Conservation (phyloP, 108 stramenopile genomes). For the Skeletonema marinoi region DNA sequence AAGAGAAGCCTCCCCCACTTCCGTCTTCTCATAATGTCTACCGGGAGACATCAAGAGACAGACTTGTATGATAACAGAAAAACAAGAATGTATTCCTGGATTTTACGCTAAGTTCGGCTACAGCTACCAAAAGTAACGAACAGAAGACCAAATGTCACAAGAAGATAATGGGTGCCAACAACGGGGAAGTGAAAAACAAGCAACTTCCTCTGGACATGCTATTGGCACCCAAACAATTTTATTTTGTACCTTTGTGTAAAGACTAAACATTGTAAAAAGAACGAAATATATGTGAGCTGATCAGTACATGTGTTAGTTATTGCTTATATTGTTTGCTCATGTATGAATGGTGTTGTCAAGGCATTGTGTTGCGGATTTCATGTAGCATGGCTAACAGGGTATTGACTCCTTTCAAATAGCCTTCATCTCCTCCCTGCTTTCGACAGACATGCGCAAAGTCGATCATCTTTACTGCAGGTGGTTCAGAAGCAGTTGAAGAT, state of each 20-base stretch:
- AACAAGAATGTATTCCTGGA: too few relatives aligned
- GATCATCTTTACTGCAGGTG: constrained; percentile 69
- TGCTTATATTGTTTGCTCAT: background rate
- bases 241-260: background rate
- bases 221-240: background rate
- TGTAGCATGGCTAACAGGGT: constrained; percentile 49
- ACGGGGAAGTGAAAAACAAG: background rate
- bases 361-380: constrained; percentile 31
- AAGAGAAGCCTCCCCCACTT: background rate
- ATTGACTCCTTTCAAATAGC: constrained; percentile 60
- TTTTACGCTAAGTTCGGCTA: background rate
- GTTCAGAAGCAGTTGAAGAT: constrained; percentile 4
- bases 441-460: constrained; percentile 83
- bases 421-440: constrained; percentile 53
- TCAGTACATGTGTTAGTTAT: background rate
- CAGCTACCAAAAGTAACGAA: background rate
- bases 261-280: background rate
- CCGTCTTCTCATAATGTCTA: background rate
- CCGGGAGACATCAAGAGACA: background rate
- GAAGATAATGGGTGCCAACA: background rate
- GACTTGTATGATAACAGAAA: background rate
- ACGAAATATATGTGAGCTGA: background rate
- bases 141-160: background rate
- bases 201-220: background rate
- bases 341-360: background rate